Base-by-base conservation (phyloP, 2,329 filamentous ascomycete species). In the Periglandula ipomoeae region DNA sequence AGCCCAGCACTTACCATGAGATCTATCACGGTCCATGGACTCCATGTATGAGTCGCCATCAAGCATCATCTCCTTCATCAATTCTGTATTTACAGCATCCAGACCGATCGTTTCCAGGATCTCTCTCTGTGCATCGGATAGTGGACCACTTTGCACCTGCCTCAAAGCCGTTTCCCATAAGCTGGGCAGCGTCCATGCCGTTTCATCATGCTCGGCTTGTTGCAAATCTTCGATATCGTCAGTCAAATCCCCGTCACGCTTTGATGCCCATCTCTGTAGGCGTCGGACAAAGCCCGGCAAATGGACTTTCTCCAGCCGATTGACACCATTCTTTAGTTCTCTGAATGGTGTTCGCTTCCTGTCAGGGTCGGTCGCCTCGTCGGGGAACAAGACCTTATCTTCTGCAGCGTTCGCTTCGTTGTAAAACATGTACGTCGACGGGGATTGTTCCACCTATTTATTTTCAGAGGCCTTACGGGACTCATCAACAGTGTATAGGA, bases 331-430 rank as follows among this genome's bases (percentile, higher is more conserved):
- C 8, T 39, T 50, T 0, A 59, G 55, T 43, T 58, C 50, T 0
- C 56, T 47, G 27, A 62, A 62, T 1, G 54, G 50, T 3, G 2
- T 23, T 56, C 6, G 53, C 37, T 15, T 41, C 58, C 1, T 52
- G 42, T 1, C 52, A 49, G 3, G 5, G 39, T 0, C 52, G 20
- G 30, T 15, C 30, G 30, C 9, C 23, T 62, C 60, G 4, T 61
- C 55, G 0, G 59, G 58, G 9, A 62, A 62, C 13, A 62, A 27
- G 5, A 62, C 42, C 2, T 38, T 47, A 8, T 62, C 60, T 37
- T 62, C 59, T 3, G 39, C 50, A 2, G 40, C 42, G 17, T 60
- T 58, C 10, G 49, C 56, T 6, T 56, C 40, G 46, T 55, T 62
- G 42, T 62, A 62, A 47, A 61, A 62, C 43, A 56, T 45, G 42